Base-by-base conservation (phyloP, 75 land plant species). In the Selaginella tamariscina region DNA sequence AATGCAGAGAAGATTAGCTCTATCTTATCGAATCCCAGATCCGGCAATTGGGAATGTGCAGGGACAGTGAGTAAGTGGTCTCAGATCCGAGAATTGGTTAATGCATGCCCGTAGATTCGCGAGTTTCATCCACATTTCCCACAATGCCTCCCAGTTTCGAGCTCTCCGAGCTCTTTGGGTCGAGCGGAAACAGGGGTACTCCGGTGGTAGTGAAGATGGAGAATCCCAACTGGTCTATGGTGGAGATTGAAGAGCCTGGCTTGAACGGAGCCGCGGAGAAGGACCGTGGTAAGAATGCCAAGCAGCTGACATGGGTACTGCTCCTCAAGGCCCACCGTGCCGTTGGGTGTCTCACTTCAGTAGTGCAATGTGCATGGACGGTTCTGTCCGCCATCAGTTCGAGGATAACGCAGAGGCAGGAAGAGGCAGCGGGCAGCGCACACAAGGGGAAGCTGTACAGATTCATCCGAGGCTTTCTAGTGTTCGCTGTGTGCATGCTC, bases 241-340 rank as follows among this genome's bases (percentile, higher is more conserved):
- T 71, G 29, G 77, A 75, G 68, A 31, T 75, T 24, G 74, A 69
- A 32, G 67, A 72, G 65, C 76, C 76, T 29, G 15, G 15, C 49
- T 5, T 15, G 49, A 15, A 5, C 49, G 11, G 5, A 5, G 31
- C 33, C 57, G 77, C 78, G 1, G 74, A 70, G 8, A 75, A 75
- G 55, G 73, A 75, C 26, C 70, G 73, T n/a, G 77, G 74, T 15
- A 70, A 70, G 56, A 75, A 70, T 29, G 74, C 77, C 28, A 75
- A 70, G 73, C 77, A 75, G 62, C 77, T 70, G 0, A 75, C 73
- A 1, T 75, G 73, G 77, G 73, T 75, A 8, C 30, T 70, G 2
- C 57, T 75, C 30, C 77, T 75, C 18, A 75, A 49, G 23, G 77
- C 77, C 8, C 77, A 75, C 65, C 32, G 56, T 22, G 77, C 77